phyloP scores from a whole-genome alignment of 2,329 filamentous ascomycete genomes.

The Diplodia sapinea region DNA sequence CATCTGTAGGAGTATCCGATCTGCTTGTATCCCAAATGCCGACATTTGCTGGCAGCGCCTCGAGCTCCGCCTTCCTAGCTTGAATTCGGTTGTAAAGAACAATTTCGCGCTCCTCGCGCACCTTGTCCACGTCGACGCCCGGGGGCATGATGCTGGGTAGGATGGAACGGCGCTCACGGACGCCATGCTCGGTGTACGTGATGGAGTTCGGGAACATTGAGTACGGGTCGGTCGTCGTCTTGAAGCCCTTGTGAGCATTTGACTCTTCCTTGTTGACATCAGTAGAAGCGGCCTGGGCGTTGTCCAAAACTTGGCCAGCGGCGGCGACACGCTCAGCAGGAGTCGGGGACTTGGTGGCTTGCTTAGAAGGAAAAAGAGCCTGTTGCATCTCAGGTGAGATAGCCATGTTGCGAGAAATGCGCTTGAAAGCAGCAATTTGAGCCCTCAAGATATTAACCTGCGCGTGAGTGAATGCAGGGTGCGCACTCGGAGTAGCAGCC shows the following conservation, averaged over 20 bases:
- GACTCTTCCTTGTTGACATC: conserved; percentile 47
- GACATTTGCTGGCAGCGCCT: conserved; percentile 81
- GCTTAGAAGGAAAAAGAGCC: conserved; percentile 76
- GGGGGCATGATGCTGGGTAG: conserved; percentile 88
- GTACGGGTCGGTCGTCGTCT: conserved; percentile 62
- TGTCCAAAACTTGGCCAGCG: conserved; percentile 59
- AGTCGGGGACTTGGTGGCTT: conserved; percentile 58
- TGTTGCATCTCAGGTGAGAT: conserved; percentile 81
- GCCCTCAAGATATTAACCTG: conserved; percentile 79
- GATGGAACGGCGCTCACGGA: conserved; percentile 76
- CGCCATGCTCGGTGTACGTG: conserved; percentile 78
- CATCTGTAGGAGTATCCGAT: conserved; percentile 70
- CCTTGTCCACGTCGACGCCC: conserved; percentile 83
- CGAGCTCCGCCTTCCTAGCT: conserved; percentile 82
- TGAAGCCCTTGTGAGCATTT: conserved; percentile 58
- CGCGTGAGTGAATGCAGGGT: conserved; percentile 68
- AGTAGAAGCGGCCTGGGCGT: conserved; percentile 50
- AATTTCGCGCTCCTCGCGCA: conserved; percentile 85
- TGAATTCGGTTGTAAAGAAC: conserved; percentile 90
- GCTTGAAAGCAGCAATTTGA: conserved; percentile 91
- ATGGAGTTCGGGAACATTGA: conserved; percentile 63
- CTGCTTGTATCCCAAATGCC: conserved; percentile 81
- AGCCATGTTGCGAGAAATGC: conserved; percentile 83
- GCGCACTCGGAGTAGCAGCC: conserved; percentile 37
- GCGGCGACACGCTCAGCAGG: conserved; percentile 50